These are phyloP conservation scores for Aspergillus funiculosus DNA, from an alignment of 495 filamentous ascomycete genomes.

Conservation along the genomic window DNA sequence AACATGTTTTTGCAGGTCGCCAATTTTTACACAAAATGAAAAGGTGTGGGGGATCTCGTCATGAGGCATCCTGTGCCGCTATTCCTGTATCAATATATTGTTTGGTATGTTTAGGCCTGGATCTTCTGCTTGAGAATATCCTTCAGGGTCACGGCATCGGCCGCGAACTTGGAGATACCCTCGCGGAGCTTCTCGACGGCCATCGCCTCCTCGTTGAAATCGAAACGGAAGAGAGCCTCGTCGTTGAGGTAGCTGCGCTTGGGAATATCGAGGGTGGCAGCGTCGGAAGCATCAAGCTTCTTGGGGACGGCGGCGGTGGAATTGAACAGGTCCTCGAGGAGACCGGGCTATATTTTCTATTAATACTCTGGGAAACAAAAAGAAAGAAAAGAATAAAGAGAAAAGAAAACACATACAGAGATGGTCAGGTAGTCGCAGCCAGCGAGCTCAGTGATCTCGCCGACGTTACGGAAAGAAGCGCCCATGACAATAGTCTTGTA, in stretches of 20 bases:
- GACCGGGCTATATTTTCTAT: constrained; percentile 58
- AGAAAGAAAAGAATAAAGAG: background rate
- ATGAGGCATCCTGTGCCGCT: constrained; percentile 13
- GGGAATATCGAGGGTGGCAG: constrained; percentile 63
- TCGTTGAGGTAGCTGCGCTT: constrained; percentile 88
- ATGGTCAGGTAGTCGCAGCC: constrained; percentile 99
- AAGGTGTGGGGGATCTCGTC: constrained; percentile 9
- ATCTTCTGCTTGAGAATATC: constrained; percentile 85
- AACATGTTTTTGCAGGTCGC: constrained; percentile 19
- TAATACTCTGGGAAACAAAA: background rate
- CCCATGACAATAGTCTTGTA: constrained; percentile 99
- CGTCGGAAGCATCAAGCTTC: constrained; percentile 76
- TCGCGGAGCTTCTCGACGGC: constrained; percentile 97
- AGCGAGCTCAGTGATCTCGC: constrained; percentile 96
- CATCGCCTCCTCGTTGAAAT: constrained; percentile 99
- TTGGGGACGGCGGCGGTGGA: constrained; percentile 71
- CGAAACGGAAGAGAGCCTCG: constrained; percentile 91
- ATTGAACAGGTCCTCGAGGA: constrained; percentile 90
- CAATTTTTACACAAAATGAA: constrained; percentile 24
- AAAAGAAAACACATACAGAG: constrained; percentile 53
- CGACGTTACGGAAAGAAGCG: constrained; percentile 90
- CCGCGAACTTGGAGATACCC: constrained; percentile 98
- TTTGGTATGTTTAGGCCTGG: constrained; percentile 38
- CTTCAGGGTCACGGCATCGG: constrained; percentile 91
- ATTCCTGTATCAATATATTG: too few species aligned